Evolutionary conservation across 495 filamentous ascomycete species (phyloP).

Genomic region (Aspergillus ellipticus): DNA sequence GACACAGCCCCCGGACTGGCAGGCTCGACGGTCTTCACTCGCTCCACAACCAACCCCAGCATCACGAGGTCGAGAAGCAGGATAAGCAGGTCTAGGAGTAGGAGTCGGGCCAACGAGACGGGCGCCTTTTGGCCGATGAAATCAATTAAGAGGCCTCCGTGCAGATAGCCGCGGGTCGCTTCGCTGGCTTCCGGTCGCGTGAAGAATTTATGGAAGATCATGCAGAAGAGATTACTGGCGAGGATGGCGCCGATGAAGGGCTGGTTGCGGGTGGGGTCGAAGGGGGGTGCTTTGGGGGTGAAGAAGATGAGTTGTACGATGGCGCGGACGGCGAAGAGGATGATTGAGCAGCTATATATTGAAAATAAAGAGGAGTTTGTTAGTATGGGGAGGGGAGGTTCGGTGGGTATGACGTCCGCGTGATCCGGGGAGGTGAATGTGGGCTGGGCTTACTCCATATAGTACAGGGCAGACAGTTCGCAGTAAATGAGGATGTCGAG

Average conservation of each 20-base stretch:
- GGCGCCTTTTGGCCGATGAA: slow-evolving; percentile 84
- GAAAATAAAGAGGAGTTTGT: neutral
- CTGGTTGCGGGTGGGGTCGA: slow-evolving; percentile 58
- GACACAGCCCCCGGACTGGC: slow-evolving; percentile 5
- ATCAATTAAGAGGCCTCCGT: slow-evolving; percentile 81
- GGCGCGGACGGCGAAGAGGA: slow-evolving; percentile 66
- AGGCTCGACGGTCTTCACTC: slow-evolving; percentile 47
- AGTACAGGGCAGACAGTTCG: slow-evolving; percentile 78
- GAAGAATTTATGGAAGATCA: slow-evolving; percentile 64
- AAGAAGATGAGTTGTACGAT: slow-evolving; percentile 71
- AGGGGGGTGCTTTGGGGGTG: slow-evolving; percentile 69
- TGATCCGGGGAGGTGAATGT: neutral
- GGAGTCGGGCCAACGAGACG: slow-evolving; percentile 58
- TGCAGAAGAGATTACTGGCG: slow-evolving; percentile 66
- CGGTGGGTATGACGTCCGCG: neutral
- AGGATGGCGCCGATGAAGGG: slow-evolving; percentile 70
- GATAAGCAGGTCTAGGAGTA: slow-evolving; percentile 62
- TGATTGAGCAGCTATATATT: slow-evolving; percentile 65
- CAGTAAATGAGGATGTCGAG: slow-evolving; percentile 80
- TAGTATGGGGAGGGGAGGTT: neutral
- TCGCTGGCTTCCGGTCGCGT: slow-evolving; percentile 65
- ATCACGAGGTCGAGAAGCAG: slow-evolving; percentile 68
- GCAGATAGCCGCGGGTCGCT: slow-evolving; percentile 72
- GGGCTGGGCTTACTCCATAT: slow-evolving; percentile 72
- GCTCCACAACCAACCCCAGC: slow-evolving; percentile 68